Evolutionary conservation across 805 yeast species (phyloP), one percentile per base, ranked within the genome.

Genomic region (Candida saitoana): DNA sequence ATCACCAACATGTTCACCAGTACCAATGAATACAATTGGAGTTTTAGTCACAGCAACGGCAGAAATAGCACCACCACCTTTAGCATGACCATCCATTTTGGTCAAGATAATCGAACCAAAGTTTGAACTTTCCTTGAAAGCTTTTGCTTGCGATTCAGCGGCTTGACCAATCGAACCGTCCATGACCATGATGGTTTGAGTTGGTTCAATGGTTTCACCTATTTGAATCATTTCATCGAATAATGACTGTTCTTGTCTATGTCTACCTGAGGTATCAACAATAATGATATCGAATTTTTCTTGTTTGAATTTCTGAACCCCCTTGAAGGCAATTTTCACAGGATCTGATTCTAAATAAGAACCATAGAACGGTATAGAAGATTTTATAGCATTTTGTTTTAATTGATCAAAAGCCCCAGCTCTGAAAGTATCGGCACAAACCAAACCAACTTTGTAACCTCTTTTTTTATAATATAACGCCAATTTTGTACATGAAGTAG

Each of bases 321-420:
- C 99, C 45, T 84, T 95, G 19, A 74, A 71, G 0, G 98, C 91
- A 20, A 91, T 96, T 48, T 79, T 82, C 8, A 87, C 98, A 1
- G 99, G 99, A 57, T 93, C 95, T 1, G 95, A 87, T 67, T 91
- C 98, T 2, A 93, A 81, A 63, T 93, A 93, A 5, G 96, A 85
- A 54, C 99, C 99, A 62, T 81, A 91, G 65, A 80, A 91, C 35
- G 99, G 98, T 42, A 91, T 87, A 52, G 84, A 80, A 1, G 99
- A 95, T 69, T 88, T 87, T 41, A 91, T 88, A 18, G 99, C 98
- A 64, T 91, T 91, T 66, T 91, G 99, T 62, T 93, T 91, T 65
- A 91, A 77, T 73, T 91, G 99, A 67, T 91, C 99, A 71, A 91
- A 91, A 2, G 99, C 99, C 75, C 99, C 99, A 29, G 99, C 99